Percentiles rank a stretch among this genome's conserved stretches.
Conservation (phyloP, 108 stramenopile genomes). For the Aurantiochytrium sp. region DNA sequence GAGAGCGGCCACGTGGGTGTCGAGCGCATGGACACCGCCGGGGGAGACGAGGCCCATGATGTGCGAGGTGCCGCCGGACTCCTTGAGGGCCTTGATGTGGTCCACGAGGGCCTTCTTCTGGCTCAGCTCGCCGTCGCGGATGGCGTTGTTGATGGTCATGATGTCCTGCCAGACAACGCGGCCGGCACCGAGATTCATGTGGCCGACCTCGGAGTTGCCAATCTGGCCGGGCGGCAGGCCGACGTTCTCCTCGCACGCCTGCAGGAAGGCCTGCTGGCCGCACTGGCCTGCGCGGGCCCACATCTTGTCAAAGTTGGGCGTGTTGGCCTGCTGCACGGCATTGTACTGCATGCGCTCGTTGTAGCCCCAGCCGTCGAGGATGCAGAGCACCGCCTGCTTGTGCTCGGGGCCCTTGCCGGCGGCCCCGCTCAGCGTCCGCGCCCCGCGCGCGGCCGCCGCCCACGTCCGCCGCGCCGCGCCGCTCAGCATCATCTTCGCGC, state of each 20-base stretch:
- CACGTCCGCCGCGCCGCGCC: no score
- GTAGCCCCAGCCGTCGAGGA: slow-evolving; percentile 30
- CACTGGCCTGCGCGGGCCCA: neutral
- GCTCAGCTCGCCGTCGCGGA: neutral
- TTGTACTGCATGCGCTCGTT: neutral
- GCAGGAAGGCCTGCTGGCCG: slow-evolving; percentile 18
- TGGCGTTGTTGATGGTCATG: slow-evolving; percentile 24
- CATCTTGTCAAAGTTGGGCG: slow-evolving; percentile 32
- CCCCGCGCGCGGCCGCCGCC: no score
- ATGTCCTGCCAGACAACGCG: slow-evolving; percentile 31
- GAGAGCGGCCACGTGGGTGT: neutral
- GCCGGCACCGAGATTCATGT: slow-evolving; percentile 29
- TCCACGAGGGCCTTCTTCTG: neutral
- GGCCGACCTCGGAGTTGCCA: slow-evolving; percentile 17
- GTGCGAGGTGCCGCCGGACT: slow-evolving; percentile 27
- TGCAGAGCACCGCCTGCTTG: neutral
- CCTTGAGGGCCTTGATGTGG: neutral
- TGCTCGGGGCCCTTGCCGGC: slow-evolving; percentile 12
- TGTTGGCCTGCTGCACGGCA: slow-evolving; percentile 13
- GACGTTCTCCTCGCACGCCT: slow-evolving; percentile 25
- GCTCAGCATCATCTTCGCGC: no score
- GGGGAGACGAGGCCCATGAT: slow-evolving; percentile 25
- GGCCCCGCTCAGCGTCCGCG: neutral
- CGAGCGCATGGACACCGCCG: slow-evolving; percentile 8
- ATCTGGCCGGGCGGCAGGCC: slow-evolving; percentile 18